Base-by-base conservation (phyloP, 164 flowering plant species). In the Tetrastigma voinierianum region DNA sequence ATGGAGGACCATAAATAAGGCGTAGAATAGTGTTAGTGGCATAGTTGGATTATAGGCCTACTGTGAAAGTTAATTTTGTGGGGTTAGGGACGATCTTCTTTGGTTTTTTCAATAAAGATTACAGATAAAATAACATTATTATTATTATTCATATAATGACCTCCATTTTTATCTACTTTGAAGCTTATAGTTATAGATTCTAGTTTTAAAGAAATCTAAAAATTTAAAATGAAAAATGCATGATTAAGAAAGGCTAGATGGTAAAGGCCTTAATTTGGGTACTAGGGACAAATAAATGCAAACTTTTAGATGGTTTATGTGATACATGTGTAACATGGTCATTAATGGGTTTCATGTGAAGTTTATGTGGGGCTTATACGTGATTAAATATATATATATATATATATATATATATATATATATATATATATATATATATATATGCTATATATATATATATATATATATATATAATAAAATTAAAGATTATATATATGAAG, bases 291-390 rank as follows among this genome's bases (percentile, higher is more conserved):
- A 49, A 32, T 32, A 4, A 48, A 13, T 32, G 70, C n/a, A 49
- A 58, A 48, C 48, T 48, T 65, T 49, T 45, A 40, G 53, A 19
- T 24, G 20, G 14, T 62, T 56, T n/a, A n/a, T n/a, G 47, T 47
- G 9, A 10, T 14, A 9, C 32, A 51, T 40, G 25, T 48, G 18
- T 18, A 62, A 9, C 32, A 51, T 40, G 25, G 56, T 19, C 32
- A 62, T 69, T 46, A 69, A 62, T 62, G 55, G 62, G 63, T 69
- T 46, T 69, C 62, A 69, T 69, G 72, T 62, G 67, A 57, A 57
- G 10, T 23, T 21, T 52, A 44, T 68, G n/a, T 47, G 25, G 46
- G 12, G 14, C n/a, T 46, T 44, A 70, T n/a, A n/a, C n/a, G n/a
- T 61, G 71, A 53, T 67, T 64, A 17, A 51, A 52, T n/a, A 52